A percentile compares a stretch with the other conserved stretches of the same genome.
Evolutionary conservation across 2,329 filamentous ascomycete species (phyloP).

Genomic region (Aspergillus latus): DNA sequence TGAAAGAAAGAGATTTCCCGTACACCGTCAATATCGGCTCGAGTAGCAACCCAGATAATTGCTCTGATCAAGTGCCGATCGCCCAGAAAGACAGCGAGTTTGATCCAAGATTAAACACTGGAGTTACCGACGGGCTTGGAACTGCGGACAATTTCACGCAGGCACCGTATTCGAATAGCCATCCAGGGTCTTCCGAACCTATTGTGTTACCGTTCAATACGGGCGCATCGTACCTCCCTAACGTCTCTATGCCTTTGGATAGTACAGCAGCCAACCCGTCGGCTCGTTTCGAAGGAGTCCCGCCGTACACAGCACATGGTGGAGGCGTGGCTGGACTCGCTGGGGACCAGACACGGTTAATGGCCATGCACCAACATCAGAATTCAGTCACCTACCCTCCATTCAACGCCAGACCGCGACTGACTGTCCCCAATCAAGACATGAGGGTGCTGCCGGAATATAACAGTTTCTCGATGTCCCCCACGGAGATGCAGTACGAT

Average conservation of each 20-base stretch:
- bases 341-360: constrained; percentile 20
- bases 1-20: constrained; percentile 44
- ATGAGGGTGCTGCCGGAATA: constrained; percentile 25
- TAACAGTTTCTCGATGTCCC: constrained; percentile 26
- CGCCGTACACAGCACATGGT: constrained; percentile 7
- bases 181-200: constrained; percentile 11
- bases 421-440: constrained; percentile 21
- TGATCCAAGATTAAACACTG: constrained; percentile 13
- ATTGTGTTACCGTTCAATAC: constrained; percentile 16
- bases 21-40: constrained; percentile 10
- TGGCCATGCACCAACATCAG: constrained; percentile 26
- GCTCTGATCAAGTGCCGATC: constrained; percentile 9
- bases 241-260: constrained; percentile 26
- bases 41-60: constrained; percentile 13
- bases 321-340: constrained; percentile 5
- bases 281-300: constrained; percentile 21
- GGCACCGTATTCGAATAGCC: constrained; percentile 10
- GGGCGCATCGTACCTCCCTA: constrained; percentile 16
- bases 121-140: constrained; percentile 8
- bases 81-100: constrained; percentile 10
- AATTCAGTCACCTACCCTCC: constrained; percentile 36
- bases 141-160: constrained; percentile 16
- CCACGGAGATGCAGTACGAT: constrained; percentile 27
- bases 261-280: constrained; percentile 31
- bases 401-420: constrained; percentile 30